Evolutionary conservation across 2,329 filamentous ascomycete genomes (phyloP), one percentile per base, ranked within the genome.

Genomic region (Cladophialophora carrionii): DNA sequence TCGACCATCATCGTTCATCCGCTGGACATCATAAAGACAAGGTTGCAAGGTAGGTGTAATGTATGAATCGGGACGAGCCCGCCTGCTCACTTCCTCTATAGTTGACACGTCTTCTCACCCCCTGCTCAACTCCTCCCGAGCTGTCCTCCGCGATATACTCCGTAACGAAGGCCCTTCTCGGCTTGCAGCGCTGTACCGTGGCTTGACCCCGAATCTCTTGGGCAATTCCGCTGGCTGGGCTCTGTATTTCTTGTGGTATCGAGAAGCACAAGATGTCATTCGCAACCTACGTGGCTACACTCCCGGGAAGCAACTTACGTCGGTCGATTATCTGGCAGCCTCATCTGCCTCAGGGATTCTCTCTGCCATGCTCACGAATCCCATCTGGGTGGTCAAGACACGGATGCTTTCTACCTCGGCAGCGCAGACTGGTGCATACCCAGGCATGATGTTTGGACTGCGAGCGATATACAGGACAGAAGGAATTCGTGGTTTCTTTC

Each of bases 371-470:
- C 83, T 94, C 70, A 98, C 95, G 32, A 98, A 98, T 76, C 95
- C 95, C 2, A 88, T 99, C 72, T 99, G 95, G 95, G 95, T 99
- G 2, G 87, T 99, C 76, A 98, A 98, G 82, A 98, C 94, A 8
- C 90, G 95, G 68, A 98, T 99, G 92, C 83, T 98, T 26, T 92
- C 92, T 32, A 93, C 91, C 3, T 91, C 95, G 70, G 85, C 86
- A 57, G 82, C 85, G 61, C 84, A 87, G 5, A 85, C 84, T 1
- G 92, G 92, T 14, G 95, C 94, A 1, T 99, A 99, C 78, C 84
- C 86, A 17, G 89, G 86, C 70, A 91, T 97, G 82, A 79, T 83
- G 70, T 84, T 88, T 56, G 95, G 95, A 31, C 85, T 88, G 1
- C 77, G 76, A 43, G 84, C 87, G 52, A 86, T 99, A 22, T 84